phyloP scores from a whole-genome alignment of 1,139 yeast species.

The Blastobotrys malaysiensis region DNA sequence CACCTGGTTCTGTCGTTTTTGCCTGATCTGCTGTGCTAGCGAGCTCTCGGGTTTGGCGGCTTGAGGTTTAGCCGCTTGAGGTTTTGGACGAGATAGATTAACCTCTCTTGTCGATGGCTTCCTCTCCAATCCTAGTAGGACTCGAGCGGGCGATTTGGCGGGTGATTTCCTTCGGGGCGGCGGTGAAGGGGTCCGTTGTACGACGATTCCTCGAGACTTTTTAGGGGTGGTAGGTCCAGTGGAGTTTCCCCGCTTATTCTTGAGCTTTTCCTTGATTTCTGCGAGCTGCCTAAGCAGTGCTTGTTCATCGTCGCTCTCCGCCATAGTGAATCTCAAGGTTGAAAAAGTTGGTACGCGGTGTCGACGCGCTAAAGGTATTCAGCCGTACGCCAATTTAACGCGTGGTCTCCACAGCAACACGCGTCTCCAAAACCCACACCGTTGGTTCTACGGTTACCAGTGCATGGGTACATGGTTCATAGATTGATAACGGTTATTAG shows the following conservation, averaged over 20 bases:
- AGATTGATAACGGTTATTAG: no score
- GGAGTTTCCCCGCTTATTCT: slow-evolving; percentile 3
- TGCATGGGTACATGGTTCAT: no score
- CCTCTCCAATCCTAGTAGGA: slow-evolving; percentile 16
- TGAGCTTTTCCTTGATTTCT: slow-evolving; percentile 3
- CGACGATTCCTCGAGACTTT: neutral
- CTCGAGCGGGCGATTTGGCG: slow-evolving; percentile 14
- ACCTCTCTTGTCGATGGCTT: slow-evolving; percentile 17
- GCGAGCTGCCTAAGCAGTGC: neutral
- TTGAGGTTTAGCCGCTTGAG: neutral
- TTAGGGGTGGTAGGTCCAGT: slow-evolving; percentile 1
- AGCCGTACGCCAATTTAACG: neutral
- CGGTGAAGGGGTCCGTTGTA: neutral
- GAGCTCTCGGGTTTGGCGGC: neutral
- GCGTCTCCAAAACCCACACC: neutral
- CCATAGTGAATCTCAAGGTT: neutral
- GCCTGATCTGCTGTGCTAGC: slow-evolving; percentile 2
- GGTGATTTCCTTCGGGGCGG: neutral
- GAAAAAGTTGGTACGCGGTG: neutral
- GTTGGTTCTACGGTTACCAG: no score
- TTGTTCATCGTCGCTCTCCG: slow-evolving; percentile 9
- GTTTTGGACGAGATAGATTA: slow-evolving; percentile 9
- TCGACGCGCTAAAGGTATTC: neutral
- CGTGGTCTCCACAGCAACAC: neutral
- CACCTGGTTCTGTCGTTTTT: slow-evolving; percentile 1